phyloP scores from a whole-genome alignment of 495 filamentous ascomycete genomes.

The Penicillium herquei region DNA sequence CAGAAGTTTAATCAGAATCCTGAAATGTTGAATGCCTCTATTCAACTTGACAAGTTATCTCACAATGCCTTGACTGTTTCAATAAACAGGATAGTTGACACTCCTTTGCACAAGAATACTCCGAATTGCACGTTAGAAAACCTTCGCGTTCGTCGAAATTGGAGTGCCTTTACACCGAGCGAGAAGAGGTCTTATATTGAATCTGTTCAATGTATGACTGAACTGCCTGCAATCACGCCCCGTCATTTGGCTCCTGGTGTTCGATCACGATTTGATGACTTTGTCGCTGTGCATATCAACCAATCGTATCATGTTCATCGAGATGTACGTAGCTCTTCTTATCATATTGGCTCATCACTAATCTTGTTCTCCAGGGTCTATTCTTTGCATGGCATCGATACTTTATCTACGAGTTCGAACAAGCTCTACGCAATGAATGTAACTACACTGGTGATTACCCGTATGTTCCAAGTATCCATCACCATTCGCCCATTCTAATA shows the following conservation, averaged over 20 bases:
- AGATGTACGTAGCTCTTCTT: slow-evolving; percentile 32
- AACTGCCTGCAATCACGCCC: slow-evolving; percentile 43
- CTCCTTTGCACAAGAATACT: slow-evolving; percentile 16
- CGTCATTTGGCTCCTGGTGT: slow-evolving; percentile 41
- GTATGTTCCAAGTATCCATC: slow-evolving; percentile 5
- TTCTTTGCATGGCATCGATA: slow-evolving; percentile 71
- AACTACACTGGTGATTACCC: slow-evolving; percentile 54
- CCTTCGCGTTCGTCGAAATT: slow-evolving; percentile 47
- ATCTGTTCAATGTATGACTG: slow-evolving; percentile 61
- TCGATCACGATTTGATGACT: slow-evolving; percentile 65
- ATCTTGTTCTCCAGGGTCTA: slow-evolving; percentile 37
- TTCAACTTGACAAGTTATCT: background rate
- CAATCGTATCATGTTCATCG: slow-evolving; percentile 59
- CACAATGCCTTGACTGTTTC: background rate
- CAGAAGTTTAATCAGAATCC: background rate
- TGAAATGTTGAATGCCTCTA: background rate
- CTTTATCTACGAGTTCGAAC: slow-evolving; percentile 60
- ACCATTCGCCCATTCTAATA: background rate
- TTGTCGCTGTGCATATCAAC: slow-evolving; percentile 63
- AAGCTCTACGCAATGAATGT: slow-evolving; percentile 65
- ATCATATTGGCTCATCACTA: background rate
- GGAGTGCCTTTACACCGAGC: slow-evolving; percentile 21
- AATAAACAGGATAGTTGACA: background rate
- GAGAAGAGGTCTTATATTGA: slow-evolving; percentile 58
- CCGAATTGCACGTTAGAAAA: slow-evolving; percentile 50